phyloP scores from a whole-genome alignment of 768 basidiomycete genomes.

The Lanmaoa rubissima region DNA sequence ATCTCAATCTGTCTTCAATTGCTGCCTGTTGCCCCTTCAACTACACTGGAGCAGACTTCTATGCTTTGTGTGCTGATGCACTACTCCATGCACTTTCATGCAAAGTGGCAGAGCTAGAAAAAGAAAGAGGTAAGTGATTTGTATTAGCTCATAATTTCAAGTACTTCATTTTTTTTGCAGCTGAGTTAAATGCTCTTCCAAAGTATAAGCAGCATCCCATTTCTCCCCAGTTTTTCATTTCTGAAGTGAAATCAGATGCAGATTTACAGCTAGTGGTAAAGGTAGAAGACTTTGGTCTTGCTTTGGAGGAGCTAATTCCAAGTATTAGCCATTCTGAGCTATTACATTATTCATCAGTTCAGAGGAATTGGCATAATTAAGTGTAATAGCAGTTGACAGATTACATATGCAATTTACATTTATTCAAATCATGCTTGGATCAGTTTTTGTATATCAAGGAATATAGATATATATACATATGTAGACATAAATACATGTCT shows the following conservation, averaged over 20 bases:
- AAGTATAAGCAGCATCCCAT: conserved; percentile 54
- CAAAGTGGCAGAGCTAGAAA: conserved; percentile 78
- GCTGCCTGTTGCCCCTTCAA: conserved; percentile 84
- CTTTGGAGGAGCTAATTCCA: conserved; percentile 68
- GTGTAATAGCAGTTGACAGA: not conserved
- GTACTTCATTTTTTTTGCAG: not conserved
- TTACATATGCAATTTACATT: not conserved
- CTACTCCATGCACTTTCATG: conserved; percentile 93
- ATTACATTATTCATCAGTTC: conserved; percentile 72
- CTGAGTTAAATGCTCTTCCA: conserved; percentile 45
- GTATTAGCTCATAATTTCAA: not conserved
- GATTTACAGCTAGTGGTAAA: conserved; percentile 79
- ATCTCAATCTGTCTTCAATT: conserved; percentile 58
- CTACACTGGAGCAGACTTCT: conserved; percentile 97
- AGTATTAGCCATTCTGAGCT: conserved; percentile 86
- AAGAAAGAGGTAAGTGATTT: conserved; percentile 54
- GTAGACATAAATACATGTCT: too few species aligned
- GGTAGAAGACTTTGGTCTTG: conserved; percentile 70
- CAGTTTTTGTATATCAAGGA: too few species aligned
- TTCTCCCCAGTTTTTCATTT: conserved; percentile 87
- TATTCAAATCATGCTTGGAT: not conserved
- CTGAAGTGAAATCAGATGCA: conserved; percentile 67
- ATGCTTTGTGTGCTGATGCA: conserved; percentile 95
- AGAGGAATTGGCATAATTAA: conserved; percentile 18
- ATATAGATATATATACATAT: too few species aligned